These are phyloP conservation scores for Bifiguratus adelaidae DNA, from an alignment of 192 early-diverging fungal species.

Conservation along the genomic window DNA sequence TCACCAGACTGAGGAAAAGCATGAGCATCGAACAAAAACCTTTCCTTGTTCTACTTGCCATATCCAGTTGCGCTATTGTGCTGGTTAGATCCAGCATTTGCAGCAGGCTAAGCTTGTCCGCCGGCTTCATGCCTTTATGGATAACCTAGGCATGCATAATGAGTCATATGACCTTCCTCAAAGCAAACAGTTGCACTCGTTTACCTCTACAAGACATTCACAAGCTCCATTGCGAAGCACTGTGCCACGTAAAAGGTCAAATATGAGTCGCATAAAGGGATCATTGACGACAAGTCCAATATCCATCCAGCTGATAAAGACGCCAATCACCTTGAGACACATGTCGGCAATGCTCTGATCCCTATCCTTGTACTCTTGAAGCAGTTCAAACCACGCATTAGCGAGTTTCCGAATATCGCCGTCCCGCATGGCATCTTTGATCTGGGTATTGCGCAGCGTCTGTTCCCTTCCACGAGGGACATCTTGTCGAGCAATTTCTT, in stretches of 20 bases:
- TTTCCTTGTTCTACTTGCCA: slow-evolving; percentile 16
- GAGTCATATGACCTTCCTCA: no score
- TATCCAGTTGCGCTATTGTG: slow-evolving; percentile 28
- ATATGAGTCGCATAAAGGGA: slow-evolving; percentile 63
- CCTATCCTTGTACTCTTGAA: slow-evolving; percentile 46
- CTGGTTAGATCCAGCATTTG: slow-evolving; percentile 55
- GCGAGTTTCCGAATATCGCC: slow-evolving; percentile 63
- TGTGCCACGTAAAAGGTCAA: slow-evolving; percentile 51
- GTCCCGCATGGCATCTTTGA: slow-evolving; percentile 89
- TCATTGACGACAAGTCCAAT: slow-evolving; percentile 83
- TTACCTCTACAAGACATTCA: slow-evolving; percentile 70
- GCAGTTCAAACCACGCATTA: slow-evolving; percentile 63
- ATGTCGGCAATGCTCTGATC: slow-evolving; percentile 51
- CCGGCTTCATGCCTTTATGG: slow-evolving; percentile 84
- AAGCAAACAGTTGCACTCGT: no score
- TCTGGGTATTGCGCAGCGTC: slow-evolving; percentile 57
- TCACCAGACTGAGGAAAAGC: slow-evolving; percentile 18
- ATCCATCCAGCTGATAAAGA: slow-evolving; percentile 95
- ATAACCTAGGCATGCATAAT: slow-evolving; percentile 45
- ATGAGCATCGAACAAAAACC: background rate
- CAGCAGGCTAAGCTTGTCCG: slow-evolving; percentile 83
- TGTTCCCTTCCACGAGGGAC: slow-evolving; percentile 58
- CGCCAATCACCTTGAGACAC: slow-evolving; percentile 64
- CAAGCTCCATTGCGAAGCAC: slow-evolving; percentile 63
- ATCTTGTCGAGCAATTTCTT: slow-evolving; percentile 70